Evolutionary conservation across 192 early-diverging fungal genomes (phyloP).

Genomic region (Coemansia sp.): DNA sequence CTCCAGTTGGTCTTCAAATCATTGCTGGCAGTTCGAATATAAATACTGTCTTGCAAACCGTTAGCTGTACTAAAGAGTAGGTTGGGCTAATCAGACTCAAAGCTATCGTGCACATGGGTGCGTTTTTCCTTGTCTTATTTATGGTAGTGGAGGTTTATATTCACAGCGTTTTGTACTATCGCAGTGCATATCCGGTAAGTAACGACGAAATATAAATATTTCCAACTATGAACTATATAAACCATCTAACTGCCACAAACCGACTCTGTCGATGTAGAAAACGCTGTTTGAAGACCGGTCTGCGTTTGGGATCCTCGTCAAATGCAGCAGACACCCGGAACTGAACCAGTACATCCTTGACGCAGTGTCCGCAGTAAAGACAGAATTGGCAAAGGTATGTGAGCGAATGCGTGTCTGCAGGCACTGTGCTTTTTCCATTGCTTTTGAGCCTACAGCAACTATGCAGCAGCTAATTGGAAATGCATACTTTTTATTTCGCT

Average conservation of each 20-base stretch:
- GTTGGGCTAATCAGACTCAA: no score
- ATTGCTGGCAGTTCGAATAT: no score
- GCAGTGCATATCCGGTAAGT: constrained; percentile 47
- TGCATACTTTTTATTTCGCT: background rate
- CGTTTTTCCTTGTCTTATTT: background rate
- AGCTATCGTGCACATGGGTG: no score
- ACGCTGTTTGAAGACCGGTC: constrained; percentile 49
- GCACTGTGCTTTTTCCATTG: background rate
- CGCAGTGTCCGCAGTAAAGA: constrained; percentile 41
- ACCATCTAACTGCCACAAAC: background rate
- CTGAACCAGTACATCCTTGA: constrained; percentile 54
- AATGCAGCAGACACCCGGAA: constrained; percentile 55
- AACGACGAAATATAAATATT: background rate
- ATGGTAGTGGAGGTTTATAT: constrained; percentile 50
- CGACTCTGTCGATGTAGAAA: constrained; percentile 15
- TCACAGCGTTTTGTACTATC: constrained; percentile 25
- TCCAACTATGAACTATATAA: background rate
- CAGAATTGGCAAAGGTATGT: constrained; percentile 42
- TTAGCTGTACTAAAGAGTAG: no score
- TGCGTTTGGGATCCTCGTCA: constrained; percentile 55
- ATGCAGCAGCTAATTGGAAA: background rate
- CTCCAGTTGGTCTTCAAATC: background rate
- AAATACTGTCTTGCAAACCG: background rate
- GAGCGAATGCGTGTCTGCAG: background rate
- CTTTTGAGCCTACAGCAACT: background rate